A percentile compares a stretch with the other conserved stretches of the same genome.
These are phyloP conservation scores for Hyaloscypha bicolor DNA, from an alignment of 495 filamentous ascomycete species.

Conservation along the genomic window DNA sequence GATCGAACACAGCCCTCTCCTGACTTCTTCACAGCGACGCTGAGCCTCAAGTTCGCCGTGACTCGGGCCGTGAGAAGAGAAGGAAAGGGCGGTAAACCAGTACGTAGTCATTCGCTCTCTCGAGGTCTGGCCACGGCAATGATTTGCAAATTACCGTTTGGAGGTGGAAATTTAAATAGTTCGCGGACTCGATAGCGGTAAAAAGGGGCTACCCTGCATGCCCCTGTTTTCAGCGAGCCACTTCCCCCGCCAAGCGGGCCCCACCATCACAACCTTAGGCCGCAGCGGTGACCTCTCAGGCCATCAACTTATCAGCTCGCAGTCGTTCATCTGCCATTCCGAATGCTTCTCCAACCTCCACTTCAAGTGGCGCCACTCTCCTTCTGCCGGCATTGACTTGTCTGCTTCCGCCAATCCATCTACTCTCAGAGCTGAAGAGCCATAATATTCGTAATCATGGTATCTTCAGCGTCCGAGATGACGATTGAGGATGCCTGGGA, in stretches of 20 bases:
- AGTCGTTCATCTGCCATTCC: not conserved
- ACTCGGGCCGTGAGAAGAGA: no score
- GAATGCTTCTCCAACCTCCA: not conserved
- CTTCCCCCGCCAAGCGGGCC: no score
- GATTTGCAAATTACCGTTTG: not conserved
- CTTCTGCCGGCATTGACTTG: not conserved
- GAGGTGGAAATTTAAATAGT: not conserved
- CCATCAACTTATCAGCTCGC: not conserved
- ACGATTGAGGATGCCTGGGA: slow-evolving; percentile 34
- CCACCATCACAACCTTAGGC: not conserved
- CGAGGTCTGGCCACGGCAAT: not conserved
- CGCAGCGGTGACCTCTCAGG: not conserved
- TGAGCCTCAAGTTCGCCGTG: no score
- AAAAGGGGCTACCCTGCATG: not conserved
- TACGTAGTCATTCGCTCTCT: no score
- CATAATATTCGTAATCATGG: slow-evolving; percentile 8
- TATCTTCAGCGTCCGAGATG: slow-evolving; percentile 27
- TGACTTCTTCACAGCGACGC: no score
- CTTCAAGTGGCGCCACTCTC: not conserved
- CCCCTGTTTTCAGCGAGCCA: not conserved
- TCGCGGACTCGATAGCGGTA: not conserved
- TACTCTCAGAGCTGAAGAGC: not conserved
- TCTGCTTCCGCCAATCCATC: not conserved
- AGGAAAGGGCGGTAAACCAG: no score
- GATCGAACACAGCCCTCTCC: no score